Evolutionary conservation across 352 stramenopile species (phyloP), one percentile per base, ranked within the genome.

Genomic region (Aphanomyces cochlioides): DNA sequence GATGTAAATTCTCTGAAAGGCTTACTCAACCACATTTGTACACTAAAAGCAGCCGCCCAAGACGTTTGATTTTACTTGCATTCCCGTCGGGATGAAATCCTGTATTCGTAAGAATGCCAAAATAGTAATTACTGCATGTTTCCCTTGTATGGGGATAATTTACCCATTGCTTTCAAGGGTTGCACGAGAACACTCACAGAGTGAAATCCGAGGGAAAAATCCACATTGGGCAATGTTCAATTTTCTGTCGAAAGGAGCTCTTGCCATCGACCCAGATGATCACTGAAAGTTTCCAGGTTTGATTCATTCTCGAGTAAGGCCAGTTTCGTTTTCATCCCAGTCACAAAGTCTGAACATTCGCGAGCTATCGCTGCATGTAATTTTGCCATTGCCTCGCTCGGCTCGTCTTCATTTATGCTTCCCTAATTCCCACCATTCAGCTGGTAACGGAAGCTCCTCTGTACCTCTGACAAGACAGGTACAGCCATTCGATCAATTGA

Each of bases 391-490:
- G 17, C 43, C 10, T 50, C 43, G 43, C 10, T n/a, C 43, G 43
- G 43, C 10, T 50, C 43, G 43, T 50, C 43, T 50, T 50, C 43
- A n/a, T 50, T 12, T n/a, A 50, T 50, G 43, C 43, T 50, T n/a
- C 43, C 43, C 43, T 50, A 50, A 1, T 28, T 28, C 28, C 28
- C 28, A 28, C 28, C 28, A 28, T 28, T 28, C 28, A 28, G 28
- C 28, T 28, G 28, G 28, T 28, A 28, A 28, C 2, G 43, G 43
- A n/a, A 12, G 43, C 10, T 50, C 43, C 43, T 50, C 17, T 50
- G 43, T 61, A 61, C 54, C 54, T 61, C 54, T 15, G 54, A 61
- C 15, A 45, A 17, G 5, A 61, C 54, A 7, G 54, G 54, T 17
- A 61, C 21, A 19, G 50, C 50, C 50, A 58, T 36, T 7, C 50